phyloP scores from a whole-genome alignment of 148 eudicot species.

The Rhododendron williamsianum region DNA sequence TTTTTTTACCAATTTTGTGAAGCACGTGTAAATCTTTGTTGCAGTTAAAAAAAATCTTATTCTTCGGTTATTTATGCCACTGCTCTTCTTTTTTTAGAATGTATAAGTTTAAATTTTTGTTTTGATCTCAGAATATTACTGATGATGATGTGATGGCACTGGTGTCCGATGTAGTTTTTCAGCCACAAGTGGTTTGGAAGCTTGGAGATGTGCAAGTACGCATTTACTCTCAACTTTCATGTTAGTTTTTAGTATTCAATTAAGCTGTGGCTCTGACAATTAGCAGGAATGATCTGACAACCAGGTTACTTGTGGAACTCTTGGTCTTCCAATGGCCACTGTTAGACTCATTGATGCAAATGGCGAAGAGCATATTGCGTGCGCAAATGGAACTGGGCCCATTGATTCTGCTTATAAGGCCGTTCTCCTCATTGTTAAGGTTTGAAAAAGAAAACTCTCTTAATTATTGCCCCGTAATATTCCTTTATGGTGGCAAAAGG shows the following conservation, averaged over 20 bases:
- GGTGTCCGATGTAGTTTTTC: constrained; percentile 79
- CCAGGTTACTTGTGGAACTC: constrained; percentile 90
- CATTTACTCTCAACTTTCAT: neutral
- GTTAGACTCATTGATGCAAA: constrained; percentile 68
- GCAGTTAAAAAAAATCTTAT: neutral
- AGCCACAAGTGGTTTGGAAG: constrained; percentile 87
- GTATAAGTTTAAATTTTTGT: neutral
- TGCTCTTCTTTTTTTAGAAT: neutral
- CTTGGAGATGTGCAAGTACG: constrained; percentile 84
- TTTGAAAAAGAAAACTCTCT: constrained; percentile 14
- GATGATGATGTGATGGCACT: constrained; percentile 91
- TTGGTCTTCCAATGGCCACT: constrained; percentile 90
- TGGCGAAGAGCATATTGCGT: constrained; percentile 64
- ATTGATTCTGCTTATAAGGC: constrained; percentile 98
- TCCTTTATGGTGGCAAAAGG: neutral
- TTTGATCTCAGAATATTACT: constrained; percentile 44
- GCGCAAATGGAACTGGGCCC: constrained; percentile 89
- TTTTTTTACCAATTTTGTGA: neutral
- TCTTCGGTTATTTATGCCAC: neutral
- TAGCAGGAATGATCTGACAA: neutral
- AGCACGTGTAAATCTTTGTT: neutral
- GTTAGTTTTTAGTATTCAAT: neutral
- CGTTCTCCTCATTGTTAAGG: constrained; percentile 80
- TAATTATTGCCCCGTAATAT: neutral
- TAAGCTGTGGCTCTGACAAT: neutral